These are phyloP conservation scores for Hortiboletus campestris DNA, from an alignment of 768 basidiomycete species.

Conservation along the genomic window DNA sequence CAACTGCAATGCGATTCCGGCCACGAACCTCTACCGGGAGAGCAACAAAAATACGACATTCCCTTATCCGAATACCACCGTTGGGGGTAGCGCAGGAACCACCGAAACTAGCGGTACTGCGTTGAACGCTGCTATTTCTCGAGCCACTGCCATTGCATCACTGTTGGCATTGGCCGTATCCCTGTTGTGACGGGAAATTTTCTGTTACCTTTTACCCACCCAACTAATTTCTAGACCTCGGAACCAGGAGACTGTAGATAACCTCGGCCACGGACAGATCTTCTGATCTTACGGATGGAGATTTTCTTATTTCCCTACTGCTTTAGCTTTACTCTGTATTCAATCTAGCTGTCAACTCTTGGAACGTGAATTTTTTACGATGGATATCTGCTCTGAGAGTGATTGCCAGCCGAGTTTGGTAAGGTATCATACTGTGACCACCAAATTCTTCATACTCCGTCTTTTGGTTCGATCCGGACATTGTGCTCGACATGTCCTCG, in stretches of 20 bases:
- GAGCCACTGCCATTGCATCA: conserved; percentile 8
- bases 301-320: not conserved
- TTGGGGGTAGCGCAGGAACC: conserved; percentile 3
- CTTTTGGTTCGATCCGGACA: not conserved
- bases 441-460: not conserved
- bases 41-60: conserved; percentile 70
- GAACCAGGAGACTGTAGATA: conserved; percentile 20
- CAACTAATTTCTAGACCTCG: conserved; percentile 23
- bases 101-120: conserved; percentile 1
- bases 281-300: conserved; percentile 11
- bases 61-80: conserved; percentile 46
- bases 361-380: not conserved
- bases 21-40: conserved; percentile 78
- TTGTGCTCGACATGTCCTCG: conserved; percentile 37
- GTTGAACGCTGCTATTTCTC: conserved; percentile 16
- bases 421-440: not conserved
- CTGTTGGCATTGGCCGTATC: conserved; percentile 13
- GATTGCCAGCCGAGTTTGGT: conserved; percentile 15
- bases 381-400: not conserved
- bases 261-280: conserved; percentile 11
- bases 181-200: conserved; percentile 16
- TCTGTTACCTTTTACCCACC: conserved; percentile 8
- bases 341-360: not conserved
- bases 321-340: conserved; percentile 13
- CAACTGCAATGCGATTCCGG: conserved; percentile 63